These are phyloP conservation scores for Thozetella sp. DNA, from an alignment of 495 filamentous ascomycete genomes.

Conservation along the genomic window DNA sequence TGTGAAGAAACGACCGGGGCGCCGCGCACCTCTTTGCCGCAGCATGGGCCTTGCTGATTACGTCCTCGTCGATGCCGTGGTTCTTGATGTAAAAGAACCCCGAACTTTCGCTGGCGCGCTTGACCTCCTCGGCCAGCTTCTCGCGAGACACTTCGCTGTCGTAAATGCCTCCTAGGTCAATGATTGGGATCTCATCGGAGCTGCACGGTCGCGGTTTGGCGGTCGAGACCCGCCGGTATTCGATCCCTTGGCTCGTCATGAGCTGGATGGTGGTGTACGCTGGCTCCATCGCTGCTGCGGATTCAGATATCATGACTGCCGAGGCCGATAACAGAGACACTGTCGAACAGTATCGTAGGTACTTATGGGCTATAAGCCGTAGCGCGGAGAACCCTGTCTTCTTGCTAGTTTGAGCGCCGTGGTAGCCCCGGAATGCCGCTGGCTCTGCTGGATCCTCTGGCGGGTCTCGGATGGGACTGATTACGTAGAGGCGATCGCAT, in stretches of 20 bases:
- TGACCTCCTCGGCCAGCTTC: constrained; percentile 37
- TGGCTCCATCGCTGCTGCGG: not conserved
- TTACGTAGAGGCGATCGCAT: no score
- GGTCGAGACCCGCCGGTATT: constrained; percentile 37
- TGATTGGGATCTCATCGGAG: constrained; percentile 57
- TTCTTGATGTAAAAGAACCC: constrained; percentile 61
- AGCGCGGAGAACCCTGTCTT: no score
- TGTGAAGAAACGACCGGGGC: no score
- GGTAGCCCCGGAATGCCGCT: no score
- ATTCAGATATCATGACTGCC: no score
- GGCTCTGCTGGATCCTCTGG: no score
- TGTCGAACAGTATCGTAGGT: no score
- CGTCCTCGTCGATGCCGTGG: constrained; percentile 49
- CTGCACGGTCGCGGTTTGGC: constrained; percentile 35
- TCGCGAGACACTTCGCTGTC: constrained; percentile 38
- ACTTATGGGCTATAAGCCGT: no score
- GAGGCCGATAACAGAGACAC: no score
- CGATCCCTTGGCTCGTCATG: constrained; percentile 37
- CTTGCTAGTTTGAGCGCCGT: no score
- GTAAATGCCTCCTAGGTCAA: constrained; percentile 43
- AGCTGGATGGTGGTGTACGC: constrained; percentile 34
- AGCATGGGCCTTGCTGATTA: constrained; percentile 42
- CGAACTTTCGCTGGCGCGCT: constrained; percentile 43
- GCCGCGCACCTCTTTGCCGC: constrained; percentile 41
- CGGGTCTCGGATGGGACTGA: no score